Conservation (phyloP, 179 eudicot genomes). For the Silene coronaria region DNA sequence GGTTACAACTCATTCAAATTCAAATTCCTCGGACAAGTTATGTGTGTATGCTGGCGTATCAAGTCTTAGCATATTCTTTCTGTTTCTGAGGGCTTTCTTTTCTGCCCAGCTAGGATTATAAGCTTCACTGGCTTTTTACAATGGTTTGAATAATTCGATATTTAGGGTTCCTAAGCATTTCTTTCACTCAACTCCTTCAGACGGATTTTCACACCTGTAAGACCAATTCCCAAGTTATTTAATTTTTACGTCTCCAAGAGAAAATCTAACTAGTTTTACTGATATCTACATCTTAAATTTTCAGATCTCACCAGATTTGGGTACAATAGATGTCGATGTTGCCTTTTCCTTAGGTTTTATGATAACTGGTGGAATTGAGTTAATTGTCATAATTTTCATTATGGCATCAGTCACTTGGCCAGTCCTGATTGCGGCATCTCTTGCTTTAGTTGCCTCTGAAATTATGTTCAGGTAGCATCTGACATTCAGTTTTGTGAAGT, state of each 20-base stretch:
- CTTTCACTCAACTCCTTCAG: constrained; percentile 59
- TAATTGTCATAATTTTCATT: constrained; percentile 37
- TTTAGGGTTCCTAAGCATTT: constrained; percentile 57
- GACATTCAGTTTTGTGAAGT: not conserved
- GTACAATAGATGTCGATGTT: constrained; percentile 20
- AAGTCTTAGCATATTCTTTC: constrained; percentile 7
- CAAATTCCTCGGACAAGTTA: too few relatives aligned
- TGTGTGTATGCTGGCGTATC: not conserved
- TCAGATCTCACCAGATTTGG: constrained; percentile 24
- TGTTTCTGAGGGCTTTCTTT: constrained; percentile 8
- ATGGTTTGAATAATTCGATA: constrained; percentile 37
- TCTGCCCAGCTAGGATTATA: constrained; percentile 9
- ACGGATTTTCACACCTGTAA: constrained; percentile 49
- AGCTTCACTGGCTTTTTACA: constrained; percentile 23
- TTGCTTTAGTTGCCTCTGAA: constrained; percentile 40
- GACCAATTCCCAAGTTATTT: constrained; percentile 15
- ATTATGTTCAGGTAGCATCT: constrained; percentile 51
- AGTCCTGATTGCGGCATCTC: constrained; percentile 54
- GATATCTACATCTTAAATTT: not conserved
- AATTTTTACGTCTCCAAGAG: not conserved
- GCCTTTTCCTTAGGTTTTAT: constrained; percentile 6
- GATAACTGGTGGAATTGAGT: constrained; percentile 31
- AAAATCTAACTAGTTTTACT: not conserved
- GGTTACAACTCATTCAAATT: not conserved
- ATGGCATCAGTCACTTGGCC: constrained; percentile 81